Percentiles rank a stretch among this genome's conserved stretches.
These are phyloP conservation scores for Penicillium alfredii DNA, from an alignment of 495 filamentous ascomycete species.

Conservation along the genomic window DNA sequence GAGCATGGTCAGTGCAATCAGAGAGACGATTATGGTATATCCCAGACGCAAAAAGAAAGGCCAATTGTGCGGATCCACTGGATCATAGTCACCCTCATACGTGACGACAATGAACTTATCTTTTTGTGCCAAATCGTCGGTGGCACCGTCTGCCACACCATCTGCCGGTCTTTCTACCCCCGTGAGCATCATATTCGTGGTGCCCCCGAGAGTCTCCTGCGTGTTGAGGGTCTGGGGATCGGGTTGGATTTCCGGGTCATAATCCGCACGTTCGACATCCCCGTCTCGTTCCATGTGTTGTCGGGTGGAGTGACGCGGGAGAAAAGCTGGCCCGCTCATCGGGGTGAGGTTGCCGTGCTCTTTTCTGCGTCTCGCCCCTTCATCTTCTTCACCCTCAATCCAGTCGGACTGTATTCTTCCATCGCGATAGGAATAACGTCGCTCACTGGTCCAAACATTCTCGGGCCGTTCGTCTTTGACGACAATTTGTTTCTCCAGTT, in stretches of 20 bases:
- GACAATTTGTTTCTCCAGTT: slow-evolving; percentile 29
- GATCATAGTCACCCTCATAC: slow-evolving; percentile 47
- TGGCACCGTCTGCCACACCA: background rate
- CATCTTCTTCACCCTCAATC: slow-evolving; percentile 4
- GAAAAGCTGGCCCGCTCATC: slow-evolving; percentile 6
- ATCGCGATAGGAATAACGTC: slow-evolving; percentile 12
- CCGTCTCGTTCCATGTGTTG: slow-evolving; percentile 12
- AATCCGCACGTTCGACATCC: slow-evolving; percentile 12
- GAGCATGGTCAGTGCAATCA: slow-evolving; percentile 41
- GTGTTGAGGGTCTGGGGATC: slow-evolving; percentile 19
- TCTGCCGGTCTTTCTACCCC: slow-evolving; percentile 8
- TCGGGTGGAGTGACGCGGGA: slow-evolving; percentile 10
- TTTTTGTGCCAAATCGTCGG: background rate
- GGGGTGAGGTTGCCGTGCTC: slow-evolving; percentile 13
- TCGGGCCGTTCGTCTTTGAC: slow-evolving; percentile 7
- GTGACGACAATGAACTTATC: slow-evolving; percentile 51
- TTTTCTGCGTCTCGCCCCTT: slow-evolving; percentile 1
- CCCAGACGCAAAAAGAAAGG: slow-evolving; percentile 24
- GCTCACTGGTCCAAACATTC: slow-evolving; percentile 13
- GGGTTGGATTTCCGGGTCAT: slow-evolving; percentile 5
- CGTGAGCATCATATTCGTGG: slow-evolving; percentile 16
- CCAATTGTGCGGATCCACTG: slow-evolving; percentile 55
- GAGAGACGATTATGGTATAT: slow-evolving; percentile 41
- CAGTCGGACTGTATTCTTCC: slow-evolving; percentile 6
- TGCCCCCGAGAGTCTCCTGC: slow-evolving; percentile 10